A percentile compares a stretch with the other conserved stretches of the same genome.
phyloP scores from a whole-genome alignment of 2,329 filamentous ascomycete species.

The Alternaria infectoria region DNA sequence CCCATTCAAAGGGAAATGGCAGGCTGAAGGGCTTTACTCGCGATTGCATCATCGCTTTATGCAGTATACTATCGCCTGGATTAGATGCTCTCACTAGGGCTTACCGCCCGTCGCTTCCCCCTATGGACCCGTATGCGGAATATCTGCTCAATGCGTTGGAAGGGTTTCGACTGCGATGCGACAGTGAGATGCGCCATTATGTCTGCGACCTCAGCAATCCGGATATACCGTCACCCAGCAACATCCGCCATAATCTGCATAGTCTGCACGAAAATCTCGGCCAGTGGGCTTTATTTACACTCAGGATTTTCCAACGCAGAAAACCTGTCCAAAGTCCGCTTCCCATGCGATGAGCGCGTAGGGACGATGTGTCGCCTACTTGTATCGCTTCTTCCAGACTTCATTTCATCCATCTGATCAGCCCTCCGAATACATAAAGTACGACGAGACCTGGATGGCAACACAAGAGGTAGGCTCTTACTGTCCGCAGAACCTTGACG shows the following conservation, averaged over 20 bases:
- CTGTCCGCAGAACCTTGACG: neutral
- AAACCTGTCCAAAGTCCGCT: neutral
- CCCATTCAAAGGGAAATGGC: neutral
- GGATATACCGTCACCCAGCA: neutral
- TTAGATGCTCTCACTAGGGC: neutral
- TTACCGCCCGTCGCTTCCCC: neutral
- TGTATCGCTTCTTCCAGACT: neutral
- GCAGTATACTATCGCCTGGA: neutral
- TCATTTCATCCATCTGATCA: neutral
- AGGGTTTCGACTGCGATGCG: neutral
- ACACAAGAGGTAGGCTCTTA: neutral
- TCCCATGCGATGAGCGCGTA: neutral
- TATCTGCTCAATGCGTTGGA: neutral
- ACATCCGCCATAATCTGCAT: neutral
- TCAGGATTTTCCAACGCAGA: neutral
- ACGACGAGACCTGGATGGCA: neutral
- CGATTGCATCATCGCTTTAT: neutral
- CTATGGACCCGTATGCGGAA: neutral
- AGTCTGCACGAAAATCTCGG: neutral
- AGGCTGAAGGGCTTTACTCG: neutral
- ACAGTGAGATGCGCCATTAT: neutral
- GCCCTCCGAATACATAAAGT: neutral
- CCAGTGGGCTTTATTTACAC: neutral
- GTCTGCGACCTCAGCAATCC: neutral
- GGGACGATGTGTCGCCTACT: neutral